Evolutionary conservation across 2,329 filamentous ascomycete genomes (phyloP).

Genomic region (Fusarium hostae): DNA sequence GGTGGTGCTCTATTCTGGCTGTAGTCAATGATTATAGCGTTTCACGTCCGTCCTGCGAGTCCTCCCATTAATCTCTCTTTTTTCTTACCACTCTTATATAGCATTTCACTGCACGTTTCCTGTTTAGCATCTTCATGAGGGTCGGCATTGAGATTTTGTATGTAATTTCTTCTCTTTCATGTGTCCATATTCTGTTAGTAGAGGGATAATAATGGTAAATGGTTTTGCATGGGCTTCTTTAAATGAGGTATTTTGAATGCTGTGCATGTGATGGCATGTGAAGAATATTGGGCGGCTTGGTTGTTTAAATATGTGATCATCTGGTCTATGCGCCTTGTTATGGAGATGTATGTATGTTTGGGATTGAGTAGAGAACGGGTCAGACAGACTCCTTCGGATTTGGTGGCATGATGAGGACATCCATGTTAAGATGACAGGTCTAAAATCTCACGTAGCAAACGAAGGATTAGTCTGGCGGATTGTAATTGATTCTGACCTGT

Average conservation of each 20-base stretch:
- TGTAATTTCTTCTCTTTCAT: conserved; percentile 37
- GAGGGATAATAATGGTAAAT: conserved; percentile 28
- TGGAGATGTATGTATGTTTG: conserved; percentile 2
- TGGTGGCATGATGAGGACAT: not conserved
- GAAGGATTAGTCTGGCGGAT: not conserved
- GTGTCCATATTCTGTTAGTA: conserved; percentile 38
- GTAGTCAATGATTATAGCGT: conserved; percentile 30
- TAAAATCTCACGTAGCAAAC: conserved; percentile 18
- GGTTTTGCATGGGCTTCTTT: conserved; percentile 13
- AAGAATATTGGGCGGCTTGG: not conserved
- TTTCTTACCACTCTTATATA: conserved; percentile 28
- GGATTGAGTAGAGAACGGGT: conserved; percentile 2
- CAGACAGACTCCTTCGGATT: not conserved
- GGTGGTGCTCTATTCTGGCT: conserved; percentile 51
- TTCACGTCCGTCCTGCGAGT: conserved; percentile 1
- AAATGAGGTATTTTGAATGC: not conserved
- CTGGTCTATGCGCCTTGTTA: conserved; percentile 1
- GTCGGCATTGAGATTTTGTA: conserved; percentile 32
- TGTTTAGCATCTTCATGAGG: conserved; percentile 32
- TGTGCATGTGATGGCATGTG: conserved; percentile 1
- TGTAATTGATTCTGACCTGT: not conserved
- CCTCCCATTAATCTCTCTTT: conserved; percentile 9
- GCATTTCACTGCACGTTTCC: conserved; percentile 27
- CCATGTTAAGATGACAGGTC: conserved; percentile 7
- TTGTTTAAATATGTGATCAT: not conserved